Conservation (phyloP, 2,329 filamentous ascomycete species). For the Thermomyces lanuginosus region DNA sequence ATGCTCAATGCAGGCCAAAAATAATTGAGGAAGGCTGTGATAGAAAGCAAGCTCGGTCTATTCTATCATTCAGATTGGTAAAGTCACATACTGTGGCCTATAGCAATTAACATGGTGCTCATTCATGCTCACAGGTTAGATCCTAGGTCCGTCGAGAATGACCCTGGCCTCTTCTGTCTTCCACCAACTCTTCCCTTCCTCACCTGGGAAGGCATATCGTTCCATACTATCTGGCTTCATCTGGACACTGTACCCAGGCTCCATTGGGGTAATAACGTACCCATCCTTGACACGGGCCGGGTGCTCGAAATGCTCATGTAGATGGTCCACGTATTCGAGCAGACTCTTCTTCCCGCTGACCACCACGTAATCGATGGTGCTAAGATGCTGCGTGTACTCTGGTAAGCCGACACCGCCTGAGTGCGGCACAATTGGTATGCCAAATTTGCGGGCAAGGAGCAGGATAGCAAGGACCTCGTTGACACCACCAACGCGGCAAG, state of each 20-base stretch:
- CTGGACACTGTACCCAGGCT: conserved; percentile 80
- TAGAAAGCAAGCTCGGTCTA: not conserved
- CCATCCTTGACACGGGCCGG: conserved; percentile 66
- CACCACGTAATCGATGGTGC: conserved; percentile 82
- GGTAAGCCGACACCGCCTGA: conserved; percentile 78
- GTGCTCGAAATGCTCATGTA: conserved; percentile 85
- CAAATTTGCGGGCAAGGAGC: conserved; percentile 53
- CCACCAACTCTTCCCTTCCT: conserved; percentile 73
- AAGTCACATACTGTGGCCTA: not conserved
- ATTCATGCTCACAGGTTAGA: no score
- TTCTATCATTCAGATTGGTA: not conserved
- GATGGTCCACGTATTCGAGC: conserved; percentile 80
- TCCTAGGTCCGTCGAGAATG: conserved; percentile 45
- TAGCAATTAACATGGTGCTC: no score
- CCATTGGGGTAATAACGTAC: conserved; percentile 70
- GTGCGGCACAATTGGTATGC: conserved; percentile 73
- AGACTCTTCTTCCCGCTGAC: conserved; percentile 68
- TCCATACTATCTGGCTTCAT: conserved; percentile 87
- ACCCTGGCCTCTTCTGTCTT: conserved; percentile 58
- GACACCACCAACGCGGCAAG: conserved; percentile 74
- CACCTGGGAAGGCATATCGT: conserved; percentile 56
- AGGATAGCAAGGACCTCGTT: conserved; percentile 87
- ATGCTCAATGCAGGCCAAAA: no score
- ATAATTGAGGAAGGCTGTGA: not conserved
- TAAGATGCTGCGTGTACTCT: conserved; percentile 86